These are phyloP conservation scores for Neophaeococcomyces mojaviensis DNA, from an alignment of 2,329 filamentous ascomycete genomes.

Conservation along the genomic window DNA sequence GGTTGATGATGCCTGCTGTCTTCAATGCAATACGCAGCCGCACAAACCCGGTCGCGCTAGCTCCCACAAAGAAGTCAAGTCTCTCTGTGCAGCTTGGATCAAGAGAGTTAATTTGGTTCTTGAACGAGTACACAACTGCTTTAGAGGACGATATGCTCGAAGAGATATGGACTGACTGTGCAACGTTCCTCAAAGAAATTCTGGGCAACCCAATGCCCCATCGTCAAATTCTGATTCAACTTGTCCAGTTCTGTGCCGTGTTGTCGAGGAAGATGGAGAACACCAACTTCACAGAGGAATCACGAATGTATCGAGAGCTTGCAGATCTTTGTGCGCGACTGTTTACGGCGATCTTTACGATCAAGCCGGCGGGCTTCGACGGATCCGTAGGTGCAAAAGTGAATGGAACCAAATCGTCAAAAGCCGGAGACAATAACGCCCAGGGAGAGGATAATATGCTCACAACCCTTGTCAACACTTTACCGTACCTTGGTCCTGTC, in stretches of 20 bases:
- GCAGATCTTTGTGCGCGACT: slow-evolving; percentile 83
- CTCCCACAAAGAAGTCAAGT: slow-evolving; percentile 74
- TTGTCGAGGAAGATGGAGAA: slow-evolving; percentile 95
- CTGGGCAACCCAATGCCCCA: slow-evolving; percentile 92
- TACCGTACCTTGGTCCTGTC: slow-evolving; percentile 73
- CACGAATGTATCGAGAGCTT: slow-evolving; percentile 82
- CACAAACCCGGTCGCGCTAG: slow-evolving; percentile 74
- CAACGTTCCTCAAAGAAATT: slow-evolving; percentile 80
- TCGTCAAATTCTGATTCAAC: slow-evolving; percentile 74
- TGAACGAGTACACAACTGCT: slow-evolving; percentile 82
- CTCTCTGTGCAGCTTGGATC: slow-evolving; percentile 79
- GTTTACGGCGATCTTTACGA: slow-evolving; percentile 89
- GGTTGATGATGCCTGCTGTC: slow-evolving; percentile 83
- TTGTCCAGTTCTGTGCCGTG: slow-evolving; percentile 83
- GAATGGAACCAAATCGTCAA: not conserved
- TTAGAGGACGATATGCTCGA: slow-evolving; percentile 96
- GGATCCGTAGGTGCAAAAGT: slow-evolving; percentile 22
- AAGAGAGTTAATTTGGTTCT: slow-evolving; percentile 74
- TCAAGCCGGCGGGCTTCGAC: slow-evolving; percentile 68
- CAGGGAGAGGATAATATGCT: slow-evolving; percentile 59
- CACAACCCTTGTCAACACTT: slow-evolving; percentile 67
- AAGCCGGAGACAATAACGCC: slow-evolving; percentile 24
- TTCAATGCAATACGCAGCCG: slow-evolving; percentile 96
- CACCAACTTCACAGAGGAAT: slow-evolving; percentile 91
- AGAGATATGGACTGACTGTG: slow-evolving; percentile 95